Conservation (phyloP, 306 rosid species). For the Castanea mollissima region DNA sequence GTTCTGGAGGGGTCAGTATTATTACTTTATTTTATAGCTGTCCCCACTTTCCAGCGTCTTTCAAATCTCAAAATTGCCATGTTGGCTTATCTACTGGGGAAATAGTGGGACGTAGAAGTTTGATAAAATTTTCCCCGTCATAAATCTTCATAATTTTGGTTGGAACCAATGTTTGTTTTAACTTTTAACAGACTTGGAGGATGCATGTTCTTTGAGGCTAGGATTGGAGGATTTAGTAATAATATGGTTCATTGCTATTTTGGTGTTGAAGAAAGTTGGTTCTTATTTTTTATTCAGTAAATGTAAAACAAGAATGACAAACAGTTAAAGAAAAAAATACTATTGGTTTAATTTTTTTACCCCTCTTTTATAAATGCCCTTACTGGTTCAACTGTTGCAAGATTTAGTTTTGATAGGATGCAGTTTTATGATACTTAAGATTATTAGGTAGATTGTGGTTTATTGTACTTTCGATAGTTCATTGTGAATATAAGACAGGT, state of each 20-base stretch:
- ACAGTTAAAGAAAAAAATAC: not conserved
- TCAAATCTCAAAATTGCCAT: conserved; percentile 8
- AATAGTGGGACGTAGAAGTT: conserved; percentile 17
- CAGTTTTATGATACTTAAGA: no score
- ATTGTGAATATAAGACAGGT: not conserved
- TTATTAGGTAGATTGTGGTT: not conserved
- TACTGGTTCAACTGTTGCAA: not conserved
- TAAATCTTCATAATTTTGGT: conserved; percentile 3
- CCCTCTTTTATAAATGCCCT: not conserved
- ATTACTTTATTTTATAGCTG: not conserved
- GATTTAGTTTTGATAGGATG: not conserved
- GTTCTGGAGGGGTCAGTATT: conserved; percentile 2
- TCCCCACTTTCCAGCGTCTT: conserved; percentile 5
- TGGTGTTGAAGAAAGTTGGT: conserved; percentile 11
- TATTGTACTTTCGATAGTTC: not conserved
- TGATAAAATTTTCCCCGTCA: conserved; percentile 1
- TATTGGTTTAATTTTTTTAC: not conserved
- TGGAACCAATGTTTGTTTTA: not conserved
- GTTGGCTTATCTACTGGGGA: conserved; percentile 17
- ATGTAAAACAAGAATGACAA: conserved; percentile 9
- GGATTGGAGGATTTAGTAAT: not conserved
- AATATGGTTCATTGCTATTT: not conserved
- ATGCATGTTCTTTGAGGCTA: conserved; percentile 10
- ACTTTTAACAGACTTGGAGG: conserved; percentile 3
- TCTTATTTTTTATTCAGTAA: not conserved